Evolutionary conservation across 225 moss, liverwort and hornwort genomes (phyloP), one percentile per base, ranked within the genome.

Genomic region (Sphagnum contortum): DNA sequence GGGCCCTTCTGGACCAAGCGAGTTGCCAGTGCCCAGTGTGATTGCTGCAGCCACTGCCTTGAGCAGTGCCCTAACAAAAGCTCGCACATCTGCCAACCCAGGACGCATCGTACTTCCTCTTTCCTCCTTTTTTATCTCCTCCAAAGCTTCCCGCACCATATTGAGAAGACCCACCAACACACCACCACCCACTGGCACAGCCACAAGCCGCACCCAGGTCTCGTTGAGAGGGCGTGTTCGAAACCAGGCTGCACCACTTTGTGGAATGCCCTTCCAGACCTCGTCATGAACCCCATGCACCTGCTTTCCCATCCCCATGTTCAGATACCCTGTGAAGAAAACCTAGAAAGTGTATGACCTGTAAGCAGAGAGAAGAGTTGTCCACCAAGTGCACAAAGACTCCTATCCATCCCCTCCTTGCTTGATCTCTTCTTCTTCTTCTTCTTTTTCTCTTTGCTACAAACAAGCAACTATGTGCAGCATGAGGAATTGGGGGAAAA

Each of bases 1-100:
- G 50, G 93, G 98, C 8, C 98, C 98, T 83, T 98, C 93, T 4
- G 98, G 98, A 73, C 93, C 93, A 12, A 98, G 93, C 12, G 98
- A 88, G 70, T 81, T 89, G 54, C 93, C 93, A 47, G 98, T 98
- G 66, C 91, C 98, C 12, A 98, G 78, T 54, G 91, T 93, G 59
- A 93, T 71, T 4, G 82, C 91, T 71, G 98, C 98, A 59, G 89
- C 83, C 29, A 83, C 74, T 62, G 91, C 87, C 70, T 93, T 98
- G 64, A 98, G 67, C 64, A 88, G 44, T 64, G 84, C 87, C 73
- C 85, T 72, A 12, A 80, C 66, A 57, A 91, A 60, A 44, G 80
- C 81, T 69, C 86, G 89, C n/a, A 81, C 47, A 70, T 83, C 80
- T 48, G 66, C 68, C 71, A 74, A 55, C 57, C 65, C 60, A 44